Percentiles rank a stretch among this genome's conserved stretches.
Evolutionary conservation across 179 eudicot genomes (phyloP).

Genomic region (Beta corolliflora): DNA sequence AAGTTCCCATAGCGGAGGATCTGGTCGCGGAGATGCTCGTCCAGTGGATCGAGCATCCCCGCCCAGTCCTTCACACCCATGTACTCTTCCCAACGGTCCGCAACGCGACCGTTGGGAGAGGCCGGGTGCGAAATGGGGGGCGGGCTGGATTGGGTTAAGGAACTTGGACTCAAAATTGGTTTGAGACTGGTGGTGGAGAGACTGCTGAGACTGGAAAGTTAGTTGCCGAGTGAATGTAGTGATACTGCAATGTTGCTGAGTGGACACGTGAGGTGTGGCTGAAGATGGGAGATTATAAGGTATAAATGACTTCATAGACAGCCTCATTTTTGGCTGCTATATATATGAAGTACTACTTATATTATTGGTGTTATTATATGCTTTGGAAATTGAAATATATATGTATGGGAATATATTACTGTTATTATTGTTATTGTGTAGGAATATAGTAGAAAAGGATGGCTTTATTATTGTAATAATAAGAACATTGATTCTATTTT

Average conservation of each 20-base stretch:
- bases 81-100: slow-evolving; percentile 73
- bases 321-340: slow-evolving; percentile 26
- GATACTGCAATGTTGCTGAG: slow-evolving; percentile 3
- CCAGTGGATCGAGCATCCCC: slow-evolving; percentile 84
- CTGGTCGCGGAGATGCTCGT: slow-evolving; percentile 75
- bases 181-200: neutral
- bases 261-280: slow-evolving; percentile 13
- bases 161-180: neutral
- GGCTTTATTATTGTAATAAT: no score
- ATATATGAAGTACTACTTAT: neutral
- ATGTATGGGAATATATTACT: neutral
- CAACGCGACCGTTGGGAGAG: slow-evolving; percentile 22
- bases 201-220: slow-evolving; percentile 6
- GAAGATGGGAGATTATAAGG: neutral
- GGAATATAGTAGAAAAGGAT: no score
- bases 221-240: slow-evolving; percentile 23
- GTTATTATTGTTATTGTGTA: neutral
- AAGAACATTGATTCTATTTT: neutral
- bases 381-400: neutral
- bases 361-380: neutral
- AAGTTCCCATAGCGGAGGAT: slow-evolving; percentile 79
- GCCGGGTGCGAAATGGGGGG: neutral
- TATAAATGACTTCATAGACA: slow-evolving; percentile 20
- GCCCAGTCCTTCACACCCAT: slow-evolving; percentile 78
- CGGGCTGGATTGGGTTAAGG: neutral